phyloP scores from a whole-genome alignment of 2,329 filamentous ascomycete species.

The Calonectria fujianensis region DNA sequence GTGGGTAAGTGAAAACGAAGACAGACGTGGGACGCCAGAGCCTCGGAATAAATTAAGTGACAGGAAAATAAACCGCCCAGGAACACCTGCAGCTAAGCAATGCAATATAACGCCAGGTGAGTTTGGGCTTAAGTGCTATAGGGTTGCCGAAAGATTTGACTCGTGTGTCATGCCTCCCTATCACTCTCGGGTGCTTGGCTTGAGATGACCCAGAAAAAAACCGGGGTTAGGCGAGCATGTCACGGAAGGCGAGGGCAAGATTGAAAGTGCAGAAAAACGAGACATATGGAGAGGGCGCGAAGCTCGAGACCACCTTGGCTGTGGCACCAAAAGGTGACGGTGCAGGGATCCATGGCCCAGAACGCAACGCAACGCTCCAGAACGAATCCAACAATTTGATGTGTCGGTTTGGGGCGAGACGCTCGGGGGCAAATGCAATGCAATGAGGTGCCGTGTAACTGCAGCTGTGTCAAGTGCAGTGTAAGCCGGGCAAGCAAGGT shows the following conservation, averaged over 20 bases:
- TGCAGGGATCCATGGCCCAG: slow-evolving; percentile 7
- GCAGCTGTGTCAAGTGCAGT: slow-evolving; percentile 20
- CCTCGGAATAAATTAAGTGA: not conserved
- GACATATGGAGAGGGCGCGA: not conserved
- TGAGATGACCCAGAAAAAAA: not conserved
- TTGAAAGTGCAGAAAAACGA: slow-evolving; percentile 9
- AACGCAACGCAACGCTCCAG: slow-evolving; percentile 1
- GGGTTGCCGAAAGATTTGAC: not conserved
- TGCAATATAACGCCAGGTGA: not conserved
- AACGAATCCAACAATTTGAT: slow-evolving; percentile 14
- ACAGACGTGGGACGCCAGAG: not conserved
- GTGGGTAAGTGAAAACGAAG: not conserved
- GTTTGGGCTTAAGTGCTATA: not conserved
- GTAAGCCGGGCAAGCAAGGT: slow-evolving; percentile 22
- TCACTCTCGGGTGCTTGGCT: not conserved
- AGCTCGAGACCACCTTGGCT: not conserved
- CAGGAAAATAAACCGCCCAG: not conserved
- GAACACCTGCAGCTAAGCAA: not conserved
- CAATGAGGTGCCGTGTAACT: slow-evolving; percentile 12
- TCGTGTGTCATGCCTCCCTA: not conserved
- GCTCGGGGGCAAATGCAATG: slow-evolving; percentile 14
- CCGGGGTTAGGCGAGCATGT: slow-evolving; percentile 1
- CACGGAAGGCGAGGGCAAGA: not conserved
- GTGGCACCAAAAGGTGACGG: slow-evolving; percentile 15
- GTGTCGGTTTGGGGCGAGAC: slow-evolving; percentile 23